phyloP scores from a whole-genome alignment of 2,329 filamentous ascomycete species.

The Bipolaris bicolor region DNA sequence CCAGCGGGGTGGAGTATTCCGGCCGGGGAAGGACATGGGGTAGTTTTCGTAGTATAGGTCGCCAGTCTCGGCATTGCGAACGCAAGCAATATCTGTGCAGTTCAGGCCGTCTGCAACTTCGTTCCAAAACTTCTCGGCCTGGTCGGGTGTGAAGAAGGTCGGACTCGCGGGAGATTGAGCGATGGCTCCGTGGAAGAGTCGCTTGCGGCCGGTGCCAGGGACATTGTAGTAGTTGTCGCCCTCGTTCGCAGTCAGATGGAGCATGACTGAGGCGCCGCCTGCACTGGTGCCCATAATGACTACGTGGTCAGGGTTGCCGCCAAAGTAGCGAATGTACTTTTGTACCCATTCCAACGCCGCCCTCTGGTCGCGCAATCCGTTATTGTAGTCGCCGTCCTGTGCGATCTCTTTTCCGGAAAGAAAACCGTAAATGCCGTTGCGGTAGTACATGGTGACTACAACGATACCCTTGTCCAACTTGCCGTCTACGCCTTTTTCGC shows the following conservation, averaged over 20 bases:
- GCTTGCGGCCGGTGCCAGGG: slow-evolving; percentile 36
- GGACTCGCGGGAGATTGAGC: slow-evolving; percentile 41
- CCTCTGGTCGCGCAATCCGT: slow-evolving; percentile 48
- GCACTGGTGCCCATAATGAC: slow-evolving; percentile 53
- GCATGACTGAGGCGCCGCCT: slow-evolving; percentile 39
- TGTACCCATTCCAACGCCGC: slow-evolving; percentile 51
- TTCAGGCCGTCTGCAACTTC: slow-evolving; percentile 40
- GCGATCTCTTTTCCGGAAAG: slow-evolving; percentile 52
- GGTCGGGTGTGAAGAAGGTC: slow-evolving; percentile 40
- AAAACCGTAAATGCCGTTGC: slow-evolving; percentile 53
- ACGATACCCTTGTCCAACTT: slow-evolving; percentile 43
- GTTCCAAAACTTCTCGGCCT: slow-evolving; percentile 42
- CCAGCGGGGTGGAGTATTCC: slow-evolving; percentile 41
- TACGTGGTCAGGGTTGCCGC: slow-evolving; percentile 54
- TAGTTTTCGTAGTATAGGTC: slow-evolving; percentile 45
- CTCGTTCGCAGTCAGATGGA: slow-evolving; percentile 40
- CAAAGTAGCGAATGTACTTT: slow-evolving; percentile 53
- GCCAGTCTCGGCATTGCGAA: slow-evolving; percentile 33
- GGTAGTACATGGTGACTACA: slow-evolving; percentile 44
- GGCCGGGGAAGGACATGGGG: slow-evolving; percentile 41
- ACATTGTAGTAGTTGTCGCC: slow-evolving; percentile 36
- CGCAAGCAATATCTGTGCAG: slow-evolving; percentile 39
- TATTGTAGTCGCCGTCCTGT: slow-evolving; percentile 45
- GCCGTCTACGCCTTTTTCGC: slow-evolving; percentile 32
- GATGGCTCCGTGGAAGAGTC: slow-evolving; percentile 42